Percentiles rank a stretch among this genome's conserved stretches.
These are phyloP conservation scores for Cyberlindnera petersonii DNA, from an alignment of 805 yeast species.

Conservation along the genomic window DNA sequence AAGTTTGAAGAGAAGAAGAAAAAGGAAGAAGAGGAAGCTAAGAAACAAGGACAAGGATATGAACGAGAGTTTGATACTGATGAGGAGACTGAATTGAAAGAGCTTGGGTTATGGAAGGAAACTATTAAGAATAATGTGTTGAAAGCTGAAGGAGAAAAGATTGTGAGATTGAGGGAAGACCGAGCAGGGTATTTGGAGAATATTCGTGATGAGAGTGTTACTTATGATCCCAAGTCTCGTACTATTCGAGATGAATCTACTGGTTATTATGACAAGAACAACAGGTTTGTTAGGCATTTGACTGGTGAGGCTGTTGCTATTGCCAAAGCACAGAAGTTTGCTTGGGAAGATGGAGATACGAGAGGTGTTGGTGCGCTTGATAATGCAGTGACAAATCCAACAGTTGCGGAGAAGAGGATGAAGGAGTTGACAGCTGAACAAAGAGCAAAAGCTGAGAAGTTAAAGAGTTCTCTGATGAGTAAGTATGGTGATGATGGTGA, in stretches of 20 bases:
- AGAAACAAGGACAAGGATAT: conserved; percentile 9
- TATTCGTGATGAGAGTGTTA: conserved; percentile 38
- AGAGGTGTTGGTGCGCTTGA: conserved; percentile 26
- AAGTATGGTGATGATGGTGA: conserved; percentile 10
- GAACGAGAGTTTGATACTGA: conserved; percentile 34
- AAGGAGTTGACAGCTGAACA: conserved; percentile 32
- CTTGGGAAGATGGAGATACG: conserved; percentile 39
- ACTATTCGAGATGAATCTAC: conserved; percentile 30
- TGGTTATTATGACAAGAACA: conserved; percentile 35
- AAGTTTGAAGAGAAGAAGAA: conserved; percentile 38
- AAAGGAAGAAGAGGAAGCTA: conserved; percentile 12
- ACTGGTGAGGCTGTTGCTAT: conserved; percentile 57
- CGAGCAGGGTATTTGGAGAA: conserved; percentile 65
- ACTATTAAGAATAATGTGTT: conserved; percentile 10
- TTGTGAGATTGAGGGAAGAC: conserved; percentile 67
- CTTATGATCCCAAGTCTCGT: conserved; percentile 54
- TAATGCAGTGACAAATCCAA: conserved; percentile 41
- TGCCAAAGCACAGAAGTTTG: conserved; percentile 44
- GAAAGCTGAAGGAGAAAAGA: conserved; percentile 38
- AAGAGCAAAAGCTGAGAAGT: conserved; percentile 26
- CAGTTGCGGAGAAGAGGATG: conserved; percentile 37
- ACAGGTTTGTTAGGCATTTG: conserved; percentile 49
- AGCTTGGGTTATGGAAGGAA: conserved; percentile 34
- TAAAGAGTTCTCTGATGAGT: conserved; percentile 25
- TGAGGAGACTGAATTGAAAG: conserved; percentile 40